Evolutionary conservation across 1,284 basidiomycete genomes (phyloP), one percentile per base, ranked within the genome.

Genomic region (Phellopilus nigrolimitatus): DNA sequence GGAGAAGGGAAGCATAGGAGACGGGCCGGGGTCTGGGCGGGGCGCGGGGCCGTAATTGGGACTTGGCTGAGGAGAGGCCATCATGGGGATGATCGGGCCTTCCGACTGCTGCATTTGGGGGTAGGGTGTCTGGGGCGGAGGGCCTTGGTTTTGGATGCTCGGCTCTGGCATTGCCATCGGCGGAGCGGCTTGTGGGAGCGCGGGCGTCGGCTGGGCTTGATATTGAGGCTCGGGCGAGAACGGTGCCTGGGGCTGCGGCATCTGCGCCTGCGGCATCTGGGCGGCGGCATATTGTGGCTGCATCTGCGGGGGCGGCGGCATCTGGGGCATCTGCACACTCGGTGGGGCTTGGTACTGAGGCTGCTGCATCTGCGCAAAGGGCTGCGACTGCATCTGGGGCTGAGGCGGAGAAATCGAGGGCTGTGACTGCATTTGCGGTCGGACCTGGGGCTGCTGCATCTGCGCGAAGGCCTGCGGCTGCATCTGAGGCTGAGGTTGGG

Each of bases 291-390:
- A 30, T 13, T 43, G 41, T 8, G 37, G 42, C 36, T 43, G 28
- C 36, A 41, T 27, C 30, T 48, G 47, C 15, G 36, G 47, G 39
- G 39, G 40, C n/a, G n/a, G n/a, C n/a, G n/a, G n/a, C n/a, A n/a
- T n/a, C 5, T 38, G 50, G 13, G 45, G 45, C 21, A 47, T 37
- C 27, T 9, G 30, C 19, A 21, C 33, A 19, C 21, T 8, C n/a
- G 15, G 15, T 25, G 44, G 43, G 13, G 34, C 27, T 21, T 52
- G 50, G n/a, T 24, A 25, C 22, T 41, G 37, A 19, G 33, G 30
- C 21, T 43, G 42, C 30, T 40, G 48, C 30, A 44, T 44, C 30
- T 40, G 48, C 40, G 27, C n/a, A n/a, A n/a, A 10, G 15, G n/a
- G 46, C 34, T 36, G 30, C 19, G 15, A 22, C 22, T 48, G 47